phyloP scores from a whole-genome alignment of 495 filamentous ascomycete species.

The Aspergillus mulundensis region DNA sequence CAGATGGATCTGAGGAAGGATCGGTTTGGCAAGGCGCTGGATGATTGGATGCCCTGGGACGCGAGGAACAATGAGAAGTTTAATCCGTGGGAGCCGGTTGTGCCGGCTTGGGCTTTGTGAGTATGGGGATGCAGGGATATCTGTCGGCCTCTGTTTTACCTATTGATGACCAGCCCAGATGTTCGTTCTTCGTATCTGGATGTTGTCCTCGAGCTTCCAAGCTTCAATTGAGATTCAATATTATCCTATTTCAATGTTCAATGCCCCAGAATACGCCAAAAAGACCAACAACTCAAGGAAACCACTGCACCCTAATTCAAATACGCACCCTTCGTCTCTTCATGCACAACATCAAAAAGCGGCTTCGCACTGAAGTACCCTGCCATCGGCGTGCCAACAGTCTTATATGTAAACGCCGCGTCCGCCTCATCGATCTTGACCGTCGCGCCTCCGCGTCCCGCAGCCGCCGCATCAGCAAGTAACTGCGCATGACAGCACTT shows the following conservation, averaged over 20 bases:
- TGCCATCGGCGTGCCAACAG: slow-evolving; percentile 56
- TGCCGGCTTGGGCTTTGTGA: background rate
- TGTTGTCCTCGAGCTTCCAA: too few relatives aligned
- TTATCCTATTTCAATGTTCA: too few relatives aligned
- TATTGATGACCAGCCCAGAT: too few relatives aligned
- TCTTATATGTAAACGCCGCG: slow-evolving; percentile 62
- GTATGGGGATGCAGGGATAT: too few relatives aligned
- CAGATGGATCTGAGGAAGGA: background rate
- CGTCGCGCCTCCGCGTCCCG: slow-evolving; percentile 57
- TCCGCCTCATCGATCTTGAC: slow-evolving; percentile 66
- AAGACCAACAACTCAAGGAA: background rate
- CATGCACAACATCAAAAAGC: slow-evolving; percentile 68
- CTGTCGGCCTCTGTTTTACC: too few relatives aligned
- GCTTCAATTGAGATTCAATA: too few relatives aligned
- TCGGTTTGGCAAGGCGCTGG: background rate
- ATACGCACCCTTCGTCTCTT: slow-evolving; percentile 59
- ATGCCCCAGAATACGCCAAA: background rate
- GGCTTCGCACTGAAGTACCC: slow-evolving; percentile 73
- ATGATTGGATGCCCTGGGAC: background rate
- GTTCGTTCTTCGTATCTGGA: too few relatives aligned
- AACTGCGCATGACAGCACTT: slow-evolving; percentile 74
- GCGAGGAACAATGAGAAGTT: background rate
- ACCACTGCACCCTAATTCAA: slow-evolving; percentile 34
- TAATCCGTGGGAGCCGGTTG: background rate
- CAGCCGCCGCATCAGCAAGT: slow-evolving; percentile 70